Evolutionary conservation across 2,329 filamentous ascomycete species (phyloP).

Genomic region (Colletotrichum zoysiae): DNA sequence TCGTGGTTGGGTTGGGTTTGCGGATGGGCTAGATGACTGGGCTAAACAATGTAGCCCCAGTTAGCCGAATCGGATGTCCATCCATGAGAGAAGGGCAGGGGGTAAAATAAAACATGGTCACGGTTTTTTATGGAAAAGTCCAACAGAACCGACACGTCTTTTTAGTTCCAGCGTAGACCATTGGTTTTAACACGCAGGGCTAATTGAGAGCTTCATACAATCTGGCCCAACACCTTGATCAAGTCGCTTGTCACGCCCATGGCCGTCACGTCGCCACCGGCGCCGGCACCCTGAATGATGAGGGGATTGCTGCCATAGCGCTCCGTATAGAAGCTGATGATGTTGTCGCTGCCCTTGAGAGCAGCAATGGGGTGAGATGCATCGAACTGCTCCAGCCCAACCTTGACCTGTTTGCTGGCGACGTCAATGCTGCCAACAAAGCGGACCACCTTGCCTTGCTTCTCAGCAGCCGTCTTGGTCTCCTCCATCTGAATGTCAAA

Average conservation of each 20-base stretch:
- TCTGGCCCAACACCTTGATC: slow-evolving; percentile 84
- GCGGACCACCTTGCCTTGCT: slow-evolving; percentile 89
- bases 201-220: slow-evolving; percentile 59
- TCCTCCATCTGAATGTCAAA: slow-evolving; percentile 94
- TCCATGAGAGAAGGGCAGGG: neutral
- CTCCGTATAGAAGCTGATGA: slow-evolving; percentile 98
- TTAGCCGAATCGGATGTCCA: neutral
- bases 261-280: slow-evolving; percentile 94
- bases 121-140: neutral
- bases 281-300: slow-evolving; percentile 94
- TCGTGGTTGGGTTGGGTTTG: slow-evolving; percentile 36
- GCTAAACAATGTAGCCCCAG: neutral
- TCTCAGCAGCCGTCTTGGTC: slow-evolving; percentile 85
- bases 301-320: slow-evolving; percentile 91
- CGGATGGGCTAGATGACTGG: slow-evolving; percentile 23
- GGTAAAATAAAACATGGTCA: neutral
- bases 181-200: neutral
- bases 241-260: slow-evolving; percentile 98
- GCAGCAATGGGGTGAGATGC: slow-evolving; percentile 91
- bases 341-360: slow-evolving; percentile 97
- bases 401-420: slow-evolving; percentile 83
- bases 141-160: neutral
- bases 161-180: neutral
- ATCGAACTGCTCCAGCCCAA: slow-evolving; percentile 91
- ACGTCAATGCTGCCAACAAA: slow-evolving; percentile 96